A percentile compares a stretch with the other conserved stretches of the same genome.
Conservation (phyloP, 2,329 filamentous ascomycete species). For the Paradendryphiella salina region DNA sequence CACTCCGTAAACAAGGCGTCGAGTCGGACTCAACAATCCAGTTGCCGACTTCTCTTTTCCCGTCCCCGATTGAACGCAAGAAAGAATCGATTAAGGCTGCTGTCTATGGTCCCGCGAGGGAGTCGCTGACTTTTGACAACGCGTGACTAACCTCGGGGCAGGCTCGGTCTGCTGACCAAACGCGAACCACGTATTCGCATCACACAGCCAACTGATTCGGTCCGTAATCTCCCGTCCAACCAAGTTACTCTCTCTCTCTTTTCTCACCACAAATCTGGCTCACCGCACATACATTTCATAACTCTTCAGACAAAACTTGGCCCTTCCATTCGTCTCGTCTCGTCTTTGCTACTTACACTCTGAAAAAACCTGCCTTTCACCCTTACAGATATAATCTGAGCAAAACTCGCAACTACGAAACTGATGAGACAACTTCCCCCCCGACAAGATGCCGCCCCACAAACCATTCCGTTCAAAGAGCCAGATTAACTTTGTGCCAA, state of each 20-base stretch:
- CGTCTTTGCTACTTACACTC: not conserved
- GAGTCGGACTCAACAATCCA: no score
- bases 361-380: not conserved
- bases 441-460: not conserved
- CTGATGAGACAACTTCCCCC: not conserved
- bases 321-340: not conserved
- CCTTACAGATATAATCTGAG: not conserved
- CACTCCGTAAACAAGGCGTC: no score
- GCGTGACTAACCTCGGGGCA: not conserved
- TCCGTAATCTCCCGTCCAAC: not conserved
- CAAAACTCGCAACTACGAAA: not conserved
- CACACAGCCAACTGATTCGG: not conserved
- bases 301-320: not conserved
- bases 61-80: no score
- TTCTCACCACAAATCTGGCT: not conserved
- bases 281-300: not conserved
- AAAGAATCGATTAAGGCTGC: not conserved
- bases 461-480: not conserved
- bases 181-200: not conserved
- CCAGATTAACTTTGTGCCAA: conserved; percentile 10
- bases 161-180: not conserved
- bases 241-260: no score
- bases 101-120: not conserved
- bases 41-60: no score
- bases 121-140: not conserved